A percentile compares a stretch with the other conserved stretches of the same genome.
These are phyloP conservation scores for Penicillium desertorum DNA, from an alignment of 495 filamentous ascomycete genomes.

Conservation along the genomic window DNA sequence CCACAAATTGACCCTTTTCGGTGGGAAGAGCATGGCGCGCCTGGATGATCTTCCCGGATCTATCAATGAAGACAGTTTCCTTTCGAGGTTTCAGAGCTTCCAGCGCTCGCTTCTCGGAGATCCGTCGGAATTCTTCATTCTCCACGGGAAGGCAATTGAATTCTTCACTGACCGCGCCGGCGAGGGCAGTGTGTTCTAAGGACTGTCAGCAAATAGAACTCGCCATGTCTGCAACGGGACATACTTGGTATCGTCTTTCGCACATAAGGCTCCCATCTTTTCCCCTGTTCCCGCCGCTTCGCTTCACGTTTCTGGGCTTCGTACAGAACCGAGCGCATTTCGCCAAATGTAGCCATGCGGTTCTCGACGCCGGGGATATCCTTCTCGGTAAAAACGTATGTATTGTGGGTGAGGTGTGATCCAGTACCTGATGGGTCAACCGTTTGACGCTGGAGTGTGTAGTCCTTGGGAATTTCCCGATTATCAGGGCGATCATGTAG, in stretches of 20 bases:
- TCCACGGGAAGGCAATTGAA: constrained; percentile 72
- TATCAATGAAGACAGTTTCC: constrained; percentile 45
- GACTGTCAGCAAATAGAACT: constrained; percentile 22
- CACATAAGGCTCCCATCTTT: constrained; percentile 65
- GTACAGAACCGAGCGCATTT: constrained; percentile 47
- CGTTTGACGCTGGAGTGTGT: constrained; percentile 66
- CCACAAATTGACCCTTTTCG: constrained; percentile 42
- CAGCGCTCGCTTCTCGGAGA: constrained; percentile 59
- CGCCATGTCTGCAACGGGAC: neutral
- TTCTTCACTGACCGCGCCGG: constrained; percentile 72
- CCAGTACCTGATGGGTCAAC: constrained; percentile 42
- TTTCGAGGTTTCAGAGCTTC: constrained; percentile 64
- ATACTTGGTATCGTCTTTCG: constrained; percentile 82
- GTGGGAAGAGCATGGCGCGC: constrained; percentile 39
- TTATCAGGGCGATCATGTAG: constrained; percentile 58
- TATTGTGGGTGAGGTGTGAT: constrained; percentile 60
- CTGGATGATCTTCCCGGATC: constrained; percentile 39
- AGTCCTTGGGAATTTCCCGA: constrained; percentile 74
- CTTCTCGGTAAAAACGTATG: constrained; percentile 57
- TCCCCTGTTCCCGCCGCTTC: constrained; percentile 53
- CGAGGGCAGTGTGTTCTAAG: constrained; percentile 76
- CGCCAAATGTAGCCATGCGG: constrained; percentile 44
- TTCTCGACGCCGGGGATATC: constrained; percentile 39
- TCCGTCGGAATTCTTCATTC: constrained; percentile 67
- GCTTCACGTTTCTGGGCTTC: constrained; percentile 49